These are phyloP conservation scores for Coniferiporia weirii DNA, from an alignment of 1,284 basidiomycete genomes.

Conservation along the genomic window DNA sequence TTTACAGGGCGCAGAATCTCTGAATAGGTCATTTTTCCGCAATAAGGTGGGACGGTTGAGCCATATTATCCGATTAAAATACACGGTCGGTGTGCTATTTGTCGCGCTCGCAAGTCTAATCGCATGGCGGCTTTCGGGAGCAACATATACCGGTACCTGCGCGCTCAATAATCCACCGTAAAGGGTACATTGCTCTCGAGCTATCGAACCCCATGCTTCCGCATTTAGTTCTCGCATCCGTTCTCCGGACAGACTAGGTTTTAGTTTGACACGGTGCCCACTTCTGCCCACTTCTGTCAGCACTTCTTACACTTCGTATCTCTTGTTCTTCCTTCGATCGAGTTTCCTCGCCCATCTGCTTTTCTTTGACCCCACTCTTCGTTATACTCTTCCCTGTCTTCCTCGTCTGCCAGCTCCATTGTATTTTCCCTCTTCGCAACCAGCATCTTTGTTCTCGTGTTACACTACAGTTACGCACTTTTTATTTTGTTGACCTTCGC, in stretches of 20 bases:
- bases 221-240: background rate
- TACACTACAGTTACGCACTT: background rate
- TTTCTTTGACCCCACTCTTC: background rate
- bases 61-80: background rate
- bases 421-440: background rate
- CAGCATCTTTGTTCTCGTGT: background rate
- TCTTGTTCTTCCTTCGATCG: background rate
- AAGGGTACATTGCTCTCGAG: background rate
- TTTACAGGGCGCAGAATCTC: conserved; percentile 9
- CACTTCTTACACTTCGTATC: background rate
- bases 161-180: background rate
- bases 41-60: background rate
- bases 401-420: background rate
- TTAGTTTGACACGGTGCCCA: background rate
- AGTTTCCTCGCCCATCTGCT: background rate
- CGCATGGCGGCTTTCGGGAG: background rate
- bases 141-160: background rate
- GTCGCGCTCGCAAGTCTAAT: background rate
- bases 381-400: background rate
- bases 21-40: background rate
- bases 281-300: background rate
- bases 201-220: background rate
- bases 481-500: background rate
- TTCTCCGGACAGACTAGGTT: background rate
- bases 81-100: background rate